These are phyloP conservation scores for Nemania abortiva DNA, from an alignment of 2,329 filamentous ascomycete species.

Conservation along the genomic window DNA sequence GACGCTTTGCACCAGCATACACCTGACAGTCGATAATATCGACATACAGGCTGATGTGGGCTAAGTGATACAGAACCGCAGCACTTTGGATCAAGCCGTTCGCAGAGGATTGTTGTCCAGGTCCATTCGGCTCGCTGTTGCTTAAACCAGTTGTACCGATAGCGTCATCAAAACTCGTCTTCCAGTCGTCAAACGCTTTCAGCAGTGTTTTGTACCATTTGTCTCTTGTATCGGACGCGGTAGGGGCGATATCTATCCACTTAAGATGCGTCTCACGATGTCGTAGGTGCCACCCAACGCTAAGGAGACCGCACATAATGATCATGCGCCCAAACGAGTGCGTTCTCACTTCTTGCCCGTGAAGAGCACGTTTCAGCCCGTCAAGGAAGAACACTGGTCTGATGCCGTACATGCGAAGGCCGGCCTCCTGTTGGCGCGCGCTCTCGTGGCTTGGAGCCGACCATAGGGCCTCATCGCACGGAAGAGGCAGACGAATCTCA, in stretches of 20 bases:
- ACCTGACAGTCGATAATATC: slow-evolving; percentile 93
- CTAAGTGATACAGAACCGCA: slow-evolving; percentile 84
- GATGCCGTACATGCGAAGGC: slow-evolving; percentile 80
- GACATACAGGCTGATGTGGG: slow-evolving; percentile 89
- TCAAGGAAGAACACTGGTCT: slow-evolving; percentile 86
- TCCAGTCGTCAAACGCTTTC: slow-evolving; percentile 88
- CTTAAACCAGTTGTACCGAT: slow-evolving; percentile 58
- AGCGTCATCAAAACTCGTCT: slow-evolving; percentile 81
- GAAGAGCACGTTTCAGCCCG: slow-evolving; percentile 84
- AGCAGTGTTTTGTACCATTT: slow-evolving; percentile 84
- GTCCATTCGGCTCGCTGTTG: slow-evolving; percentile 53
- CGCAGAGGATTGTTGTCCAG: slow-evolving; percentile 64
- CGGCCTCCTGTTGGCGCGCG: slow-evolving; percentile 81
- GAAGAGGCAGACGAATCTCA: slow-evolving; percentile 86
- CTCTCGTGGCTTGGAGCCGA: slow-evolving; percentile 81
- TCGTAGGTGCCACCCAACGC: slow-evolving; percentile 91
- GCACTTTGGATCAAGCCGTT: slow-evolving; percentile 80
- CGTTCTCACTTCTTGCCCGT: slow-evolving; percentile 82
- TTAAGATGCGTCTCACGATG: slow-evolving; percentile 87
- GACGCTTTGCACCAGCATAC: slow-evolving; percentile 81
- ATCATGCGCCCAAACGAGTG: slow-evolving; percentile 91
- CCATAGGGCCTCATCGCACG: slow-evolving; percentile 90
- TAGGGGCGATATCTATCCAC: slow-evolving; percentile 77
- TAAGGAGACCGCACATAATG: slow-evolving; percentile 90
- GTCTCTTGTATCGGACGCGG: slow-evolving; percentile 71